Base-by-base conservation (phyloP, 352 stramenopile species). In the Phytophthora brassicae region DNA sequence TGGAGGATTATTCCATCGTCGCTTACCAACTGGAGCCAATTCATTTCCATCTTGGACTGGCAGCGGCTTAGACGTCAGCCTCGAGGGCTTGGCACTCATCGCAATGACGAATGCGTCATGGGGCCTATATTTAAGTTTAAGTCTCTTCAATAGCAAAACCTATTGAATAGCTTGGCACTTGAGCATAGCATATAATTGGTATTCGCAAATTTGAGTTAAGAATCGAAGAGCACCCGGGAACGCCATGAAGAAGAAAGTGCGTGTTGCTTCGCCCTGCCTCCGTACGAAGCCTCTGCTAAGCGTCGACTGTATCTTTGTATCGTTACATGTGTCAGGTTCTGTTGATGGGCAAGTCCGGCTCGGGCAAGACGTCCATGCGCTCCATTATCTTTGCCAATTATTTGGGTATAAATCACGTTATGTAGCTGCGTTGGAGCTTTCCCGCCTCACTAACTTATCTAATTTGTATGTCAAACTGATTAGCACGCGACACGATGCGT, bases 331-430 rank as follows among this genome's bases (percentile, higher is more conserved):
- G 16, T 33, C 77, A 98, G 88, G 89, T 98, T 49, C 68, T 98
- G 24, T 76, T 98, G 55, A 98, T 98, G 92, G 95, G 95, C 60
- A 98, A 97, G 72, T 98, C 88, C 42, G 92, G 94, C 39, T 94
- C 89, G 17, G 96, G 97, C 64, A 99, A 99, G 80, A 99, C 97
- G 49, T 99, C 97, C 51, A 99, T 99, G 97, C 78, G 97, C 54
- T 98, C 92, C 47, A 99, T 99, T 64, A 99, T 99, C 71, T 99
- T 99, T 74, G 98, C 97, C 63, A 99, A 99, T 82, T 99, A 99
- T 77, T 72, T 99, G 55, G 96, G 83, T 95, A 69, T 35, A n/a
- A n/a, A n/a, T n/a, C 14, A n/a, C 36, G 16, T 43, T 8, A 0
- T 26, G 17, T 16, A 8, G 38, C 38, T 44, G n/a, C 11, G 6